Conservation (phyloP, 257 asterid species). For the Apocynum venetum region DNA sequence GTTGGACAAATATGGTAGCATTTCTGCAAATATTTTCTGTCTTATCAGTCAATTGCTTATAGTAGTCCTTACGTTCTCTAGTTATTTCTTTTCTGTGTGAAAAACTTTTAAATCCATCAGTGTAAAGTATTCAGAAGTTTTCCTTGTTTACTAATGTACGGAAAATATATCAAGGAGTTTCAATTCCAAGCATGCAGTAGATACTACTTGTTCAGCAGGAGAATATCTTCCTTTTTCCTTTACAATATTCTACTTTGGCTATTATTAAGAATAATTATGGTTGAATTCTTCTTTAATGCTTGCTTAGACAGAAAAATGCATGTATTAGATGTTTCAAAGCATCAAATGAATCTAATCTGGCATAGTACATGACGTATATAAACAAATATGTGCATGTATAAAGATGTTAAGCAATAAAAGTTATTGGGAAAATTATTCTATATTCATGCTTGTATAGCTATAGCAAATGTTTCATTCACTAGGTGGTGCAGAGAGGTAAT, state of each 20-base stretch:
- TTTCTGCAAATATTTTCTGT: not conserved
- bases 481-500: not conserved
- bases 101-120: not conserved
- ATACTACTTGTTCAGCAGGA: not conserved
- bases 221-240: not conserved
- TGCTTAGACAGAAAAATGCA: not conserved
- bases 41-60: not conserved
- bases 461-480: not conserved
- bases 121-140: not conserved
- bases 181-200: not conserved
- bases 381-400: too few relatives aligned
- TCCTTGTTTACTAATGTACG: slow-evolving; percentile 17
- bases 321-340: not conserved
- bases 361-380: not conserved
- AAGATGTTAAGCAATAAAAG: not conserved
- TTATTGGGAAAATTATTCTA: not conserved
- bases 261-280: not conserved
- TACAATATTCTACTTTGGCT: not conserved
- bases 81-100: not conserved
- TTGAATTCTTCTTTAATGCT: not conserved
- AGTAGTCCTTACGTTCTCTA: not conserved
- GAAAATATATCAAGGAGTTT: not conserved
- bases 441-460: not conserved
- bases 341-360: not conserved
- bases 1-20: not conserved